Evolutionary conservation across 768 basidiomycete species (phyloP), one percentile per base, ranked within the genome.

Genomic region (Lentinula boryana): DNA sequence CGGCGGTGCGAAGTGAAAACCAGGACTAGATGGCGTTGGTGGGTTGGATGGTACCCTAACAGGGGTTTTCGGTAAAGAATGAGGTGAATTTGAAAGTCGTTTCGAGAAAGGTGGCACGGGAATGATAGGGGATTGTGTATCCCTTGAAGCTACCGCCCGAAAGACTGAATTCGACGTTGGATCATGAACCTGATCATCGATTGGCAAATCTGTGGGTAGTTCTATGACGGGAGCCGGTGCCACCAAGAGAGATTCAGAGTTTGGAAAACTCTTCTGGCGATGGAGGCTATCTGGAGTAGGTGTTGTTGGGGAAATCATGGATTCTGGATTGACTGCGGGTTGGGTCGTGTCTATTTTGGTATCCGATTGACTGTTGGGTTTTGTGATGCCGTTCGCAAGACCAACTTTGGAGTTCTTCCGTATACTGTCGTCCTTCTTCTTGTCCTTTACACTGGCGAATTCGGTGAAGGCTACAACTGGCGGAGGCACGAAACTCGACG

Each of bases 11-110:
- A 48, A 58, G 18, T 58, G n/a, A 13, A 58, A 58, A 18, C 57
- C 57, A 16, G 57, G 57, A 49, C 57, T 58, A 12, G 57, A 58
- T 9, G 57, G 57, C 5, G 57, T 58, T 18, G 57, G 43, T 6
- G 57, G 57, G 10, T 58, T 58, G 1, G 57, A 58, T 1, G 31
- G 41, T 32, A 21, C n/a, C 8, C 40, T 35, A 3, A 35, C 27
- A 33, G 51, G 36, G 5, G 51, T 38, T 53, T 53, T 53, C 32
- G 51, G 36, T 35, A 38, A 16, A n/a, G 51, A 53, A 33, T 33
- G 31, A 4, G 51, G 18, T 33, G 51, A 32, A 12, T 13, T 16
- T 4, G 32, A 51, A n/a, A 21, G 2, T 51, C 5, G 32, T 33
- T 33, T 33, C 12, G 51, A 38, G 15, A 35, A 33, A 53, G 56